A percentile compares a stretch with the other conserved stretches of the same genome.
These are phyloP conservation scores for Talaromyces albobiverticillius DNA, from an alignment of 2,329 filamentous ascomycete genomes.

Conservation along the genomic window DNA sequence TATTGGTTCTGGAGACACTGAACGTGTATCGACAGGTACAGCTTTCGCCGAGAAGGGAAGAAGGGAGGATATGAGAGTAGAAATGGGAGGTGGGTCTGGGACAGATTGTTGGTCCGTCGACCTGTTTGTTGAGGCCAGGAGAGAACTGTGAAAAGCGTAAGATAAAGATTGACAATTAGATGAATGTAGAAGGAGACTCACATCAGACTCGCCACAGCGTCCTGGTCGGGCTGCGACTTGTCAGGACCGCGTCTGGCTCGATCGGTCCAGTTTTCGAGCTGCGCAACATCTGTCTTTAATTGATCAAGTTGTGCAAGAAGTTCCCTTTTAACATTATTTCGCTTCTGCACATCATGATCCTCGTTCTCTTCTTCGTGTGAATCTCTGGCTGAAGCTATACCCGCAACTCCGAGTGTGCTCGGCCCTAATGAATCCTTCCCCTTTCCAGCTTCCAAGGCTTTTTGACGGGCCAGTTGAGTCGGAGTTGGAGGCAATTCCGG, in stretches of 20 bases:
- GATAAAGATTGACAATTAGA: neutral
- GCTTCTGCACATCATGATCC: conserved; percentile 31
- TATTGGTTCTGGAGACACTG: conserved; percentile 50
- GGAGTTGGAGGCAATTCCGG: conserved; percentile 60
- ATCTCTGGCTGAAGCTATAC: conserved; percentile 10
- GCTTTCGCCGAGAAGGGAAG: conserved; percentile 37
- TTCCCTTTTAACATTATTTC: conserved; percentile 52
- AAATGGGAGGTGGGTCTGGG: conserved; percentile 27
- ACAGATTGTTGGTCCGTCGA: conserved; percentile 25
- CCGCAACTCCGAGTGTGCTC: conserved; percentile 29
- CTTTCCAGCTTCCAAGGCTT: conserved; percentile 28
- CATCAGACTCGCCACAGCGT: conserved; percentile 33
- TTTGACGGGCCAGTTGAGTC: conserved; percentile 38
- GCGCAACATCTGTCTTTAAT: conserved; percentile 58
- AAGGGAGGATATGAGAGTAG: conserved; percentile 36
- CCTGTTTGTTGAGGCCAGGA: conserved; percentile 30
- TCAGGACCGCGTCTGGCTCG: conserved; percentile 45
- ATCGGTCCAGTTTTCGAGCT: conserved; percentile 59
- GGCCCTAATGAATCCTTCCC: conserved; percentile 17
- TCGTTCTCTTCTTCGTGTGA: conserved; percentile 21
- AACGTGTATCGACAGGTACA: conserved; percentile 18
- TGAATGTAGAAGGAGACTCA: conserved; percentile 21
- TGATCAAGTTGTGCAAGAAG: conserved; percentile 56
- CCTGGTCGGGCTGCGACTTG: conserved; percentile 30
- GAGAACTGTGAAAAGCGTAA: conserved; percentile 27